phyloP scores from a whole-genome alignment of 371 early-diverging fungal species.

The Capniomyces stellatus region DNA sequence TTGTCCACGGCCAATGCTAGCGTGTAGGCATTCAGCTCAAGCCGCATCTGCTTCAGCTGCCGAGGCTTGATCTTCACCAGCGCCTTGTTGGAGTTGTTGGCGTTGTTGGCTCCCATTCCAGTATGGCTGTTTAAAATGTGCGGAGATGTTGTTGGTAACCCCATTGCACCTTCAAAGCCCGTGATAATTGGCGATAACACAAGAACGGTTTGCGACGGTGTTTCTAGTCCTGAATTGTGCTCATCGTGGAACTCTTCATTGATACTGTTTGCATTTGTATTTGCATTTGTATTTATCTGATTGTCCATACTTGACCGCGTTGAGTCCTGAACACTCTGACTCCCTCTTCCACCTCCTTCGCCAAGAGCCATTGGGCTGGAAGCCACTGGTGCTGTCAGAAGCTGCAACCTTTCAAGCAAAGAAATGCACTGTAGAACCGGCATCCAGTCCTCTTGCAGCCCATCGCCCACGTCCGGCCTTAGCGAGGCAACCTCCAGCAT shows the following conservation, averaged over 20 bases:
- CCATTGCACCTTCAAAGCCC: not conserved
- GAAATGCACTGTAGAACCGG: slow-evolving; percentile 75
- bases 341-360: not conserved
- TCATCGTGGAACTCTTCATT: not conserved
- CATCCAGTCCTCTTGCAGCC: slow-evolving; percentile 67
- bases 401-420: slow-evolving; percentile 62
- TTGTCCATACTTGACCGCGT: too few relatives aligned
- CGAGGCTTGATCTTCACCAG: not conserved
- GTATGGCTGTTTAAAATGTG: slow-evolving; percentile 7
- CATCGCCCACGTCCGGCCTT: slow-evolving; percentile 48
- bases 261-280: not conserved
- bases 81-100: not conserved
- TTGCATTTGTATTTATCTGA: not conserved
- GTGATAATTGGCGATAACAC: not conserved
- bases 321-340: not conserved
- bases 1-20: slow-evolving; percentile 64
- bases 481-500: slow-evolving; percentile 61
- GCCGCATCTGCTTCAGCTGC: slow-evolving; percentile 10
- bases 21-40: slow-evolving; percentile 32
- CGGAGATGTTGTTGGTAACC: not conserved
- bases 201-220: not conserved
- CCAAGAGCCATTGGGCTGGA: not conserved
- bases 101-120: slow-evolving; percentile 10
- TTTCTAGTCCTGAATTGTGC: not conserved
- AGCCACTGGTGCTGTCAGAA: slow-evolving; percentile 19